Evolutionary conservation across 306 rosid genomes (phyloP).

Genomic region (Cicer arietinum): DNA sequence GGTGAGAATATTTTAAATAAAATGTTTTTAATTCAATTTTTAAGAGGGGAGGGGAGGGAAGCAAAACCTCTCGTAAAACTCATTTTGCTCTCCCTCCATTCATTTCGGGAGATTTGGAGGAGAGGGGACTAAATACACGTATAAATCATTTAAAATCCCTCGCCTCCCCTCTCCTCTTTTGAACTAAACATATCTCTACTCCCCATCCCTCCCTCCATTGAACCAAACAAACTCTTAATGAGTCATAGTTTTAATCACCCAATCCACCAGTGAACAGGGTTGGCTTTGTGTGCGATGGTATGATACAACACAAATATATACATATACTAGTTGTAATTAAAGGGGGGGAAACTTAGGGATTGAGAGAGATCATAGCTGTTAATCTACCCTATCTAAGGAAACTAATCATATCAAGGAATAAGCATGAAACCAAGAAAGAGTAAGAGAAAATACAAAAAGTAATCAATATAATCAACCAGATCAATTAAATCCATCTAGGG

Average conservation of each 20-base stretch:
- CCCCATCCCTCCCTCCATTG: too few species aligned
- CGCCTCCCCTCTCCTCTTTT: too few species aligned
- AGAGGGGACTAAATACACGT: too few species aligned
- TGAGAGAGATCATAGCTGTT: not conserved
- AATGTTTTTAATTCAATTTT: too few species aligned
- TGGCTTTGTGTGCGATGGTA: not conserved
- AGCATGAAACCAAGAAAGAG: not conserved
- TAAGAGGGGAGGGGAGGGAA: too few species aligned
- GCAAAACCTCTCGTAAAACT: too few species aligned
- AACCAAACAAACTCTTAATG: too few species aligned
- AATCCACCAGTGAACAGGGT: not conserved
- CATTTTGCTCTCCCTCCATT: too few species aligned
- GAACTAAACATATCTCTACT: too few species aligned
- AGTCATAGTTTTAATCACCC: not conserved
- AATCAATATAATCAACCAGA: slow-evolving; percentile 1
- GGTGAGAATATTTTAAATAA: too few species aligned
- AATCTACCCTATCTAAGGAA: not conserved
- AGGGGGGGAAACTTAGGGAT: not conserved
- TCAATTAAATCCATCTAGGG: not conserved
- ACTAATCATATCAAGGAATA: not conserved
- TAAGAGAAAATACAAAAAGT: slow-evolving; percentile 3
- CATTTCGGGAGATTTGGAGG: too few species aligned
- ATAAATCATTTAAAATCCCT: too few species aligned
- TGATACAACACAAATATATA: not conserved
- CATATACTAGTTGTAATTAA: slow-evolving; percentile 1